Base-by-base conservation (phyloP, 148 eudicot genomes). In the Selenicereus undatus region DNA sequence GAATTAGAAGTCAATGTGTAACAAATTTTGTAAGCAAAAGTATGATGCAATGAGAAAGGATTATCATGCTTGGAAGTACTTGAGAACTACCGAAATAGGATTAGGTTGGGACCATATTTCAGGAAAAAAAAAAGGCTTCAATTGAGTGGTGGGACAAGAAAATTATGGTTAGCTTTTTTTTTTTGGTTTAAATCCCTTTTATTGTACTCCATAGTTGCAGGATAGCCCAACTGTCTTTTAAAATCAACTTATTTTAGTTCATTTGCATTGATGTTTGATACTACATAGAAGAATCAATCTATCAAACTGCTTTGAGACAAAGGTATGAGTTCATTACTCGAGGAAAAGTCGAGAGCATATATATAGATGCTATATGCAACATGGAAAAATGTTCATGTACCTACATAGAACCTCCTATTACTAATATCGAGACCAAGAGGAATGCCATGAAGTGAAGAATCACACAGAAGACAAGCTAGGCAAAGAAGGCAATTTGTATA, bases 71-170 rank as follows among this genome's bases (percentile, higher is more conserved):
- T 51, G 39, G 64, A 75, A 27, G 26, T 1, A 12, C 2, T 21
- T 73, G 21, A 42, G 11, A 20, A 16, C 3, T 22, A 11, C 22
- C 24, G n/a, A 75, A 48, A 75, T 30, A 27, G 39, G 39, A 22
- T 29, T 51, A 29, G 64, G 77, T 26, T 75, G 77, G 77, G 77
- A 75, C 27, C 77, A n/a, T 9, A 12, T 24, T 27, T 24, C 77
- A 26, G 64, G 43, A 29, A 75, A 29, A 75, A 75, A 52, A 54
- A 27, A 66, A 75, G 29, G 66, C 45, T 29, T 0, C 26, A 2
- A 54, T 29, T 17, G 43, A 54, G 32, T 32, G 32, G 78, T 54
- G 66, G 45, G 4, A 75, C 16, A 52, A 18, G 18, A 75, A 75
- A 21, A 52, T 54, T 32, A 52, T 27, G 78, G 32, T 32, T 32